A percentile compares a stretch with the other conserved stretches of the same genome.
These are phyloP conservation scores for Microcyclospora tardicrescens DNA, from an alignment of 2,329 filamentous ascomycete species.

Conservation along the genomic window DNA sequence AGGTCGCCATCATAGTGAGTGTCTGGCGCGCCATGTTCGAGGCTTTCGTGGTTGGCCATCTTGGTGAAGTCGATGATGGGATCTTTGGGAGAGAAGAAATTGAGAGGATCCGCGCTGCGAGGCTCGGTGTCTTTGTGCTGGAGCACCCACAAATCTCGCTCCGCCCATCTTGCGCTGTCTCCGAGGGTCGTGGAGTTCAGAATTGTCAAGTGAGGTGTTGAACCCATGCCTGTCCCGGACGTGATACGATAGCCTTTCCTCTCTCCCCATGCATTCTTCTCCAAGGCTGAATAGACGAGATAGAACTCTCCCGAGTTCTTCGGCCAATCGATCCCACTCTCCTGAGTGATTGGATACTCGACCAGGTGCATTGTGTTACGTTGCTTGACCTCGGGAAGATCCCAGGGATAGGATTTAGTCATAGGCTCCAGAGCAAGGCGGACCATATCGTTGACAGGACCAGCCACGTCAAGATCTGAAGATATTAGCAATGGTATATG, in stretches of 20 bases:
- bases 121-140: constrained; percentile 42
- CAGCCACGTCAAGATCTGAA: constrained; percentile 26
- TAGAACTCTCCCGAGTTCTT: constrained; percentile 29
- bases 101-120: constrained; percentile 32
- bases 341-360: constrained; percentile 13
- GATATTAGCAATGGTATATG: too few species aligned
- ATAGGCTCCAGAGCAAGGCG: constrained; percentile 19
- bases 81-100: constrained; percentile 32
- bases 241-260: constrained; percentile 32
- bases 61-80: constrained; percentile 40
- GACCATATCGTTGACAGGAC: constrained; percentile 24
- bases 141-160: constrained; percentile 39
- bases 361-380: constrained; percentile 22
- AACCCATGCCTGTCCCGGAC: constrained; percentile 22
- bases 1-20: constrained; percentile 15
- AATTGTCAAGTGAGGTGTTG: constrained; percentile 35
- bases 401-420: constrained; percentile 19
- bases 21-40: constrained; percentile 25
- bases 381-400: constrained; percentile 14
- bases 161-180: constrained; percentile 37
- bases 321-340: constrained; percentile 23
- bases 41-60: constrained; percentile 37
- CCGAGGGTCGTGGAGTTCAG: constrained; percentile 34
- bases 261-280: constrained; percentile 30
- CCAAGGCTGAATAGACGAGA: constrained; percentile 25